Percentiles rank a stretch among this genome's conserved stretches.
Conservation (phyloP, 2,329 filamentous ascomycete species). For the Verticillium longisporum region DNA sequence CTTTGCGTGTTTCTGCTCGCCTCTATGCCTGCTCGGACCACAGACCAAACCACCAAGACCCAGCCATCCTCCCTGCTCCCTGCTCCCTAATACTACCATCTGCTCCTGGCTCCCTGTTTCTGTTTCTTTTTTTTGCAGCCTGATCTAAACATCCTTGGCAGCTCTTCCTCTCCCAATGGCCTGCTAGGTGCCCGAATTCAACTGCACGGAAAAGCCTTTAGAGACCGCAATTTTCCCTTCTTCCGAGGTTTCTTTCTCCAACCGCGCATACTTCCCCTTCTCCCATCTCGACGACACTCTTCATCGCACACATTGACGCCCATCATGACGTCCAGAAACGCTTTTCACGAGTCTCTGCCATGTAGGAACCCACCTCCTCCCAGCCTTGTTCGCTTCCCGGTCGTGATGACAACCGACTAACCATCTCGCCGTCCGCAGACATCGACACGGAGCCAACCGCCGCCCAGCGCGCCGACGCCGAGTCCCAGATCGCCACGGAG, state of each 20-base stretch:
- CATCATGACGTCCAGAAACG: constrained; percentile 21
- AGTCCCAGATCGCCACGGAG: constrained; percentile 64
- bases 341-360: constrained; percentile 70
- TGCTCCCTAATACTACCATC: no score
- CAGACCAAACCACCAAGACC: not conserved
- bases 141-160: no score
- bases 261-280: not conserved
- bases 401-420: not conserved
- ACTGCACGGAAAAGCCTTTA: no score
- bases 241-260: not conserved
- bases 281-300: not conserved
- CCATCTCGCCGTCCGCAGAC: constrained; percentile 43
- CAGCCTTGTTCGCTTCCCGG: constrained; percentile 8
- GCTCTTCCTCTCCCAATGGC: no score
- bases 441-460: constrained; percentile 69
- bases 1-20: not conserved
- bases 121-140: no score
- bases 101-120: no score
- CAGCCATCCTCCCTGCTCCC: no score
- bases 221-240: not conserved
- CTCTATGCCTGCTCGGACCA: not conserved
- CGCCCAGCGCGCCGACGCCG: constrained; percentile 56
- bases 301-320: not conserved
- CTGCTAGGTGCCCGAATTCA: no score
- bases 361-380: constrained; percentile 45